Percentiles rank a stretch among this genome's conserved stretches.
These are phyloP conservation scores for Neospora caninum DNA, from an alignment of 169 alveolate species.

Conservation along the genomic window DNA sequence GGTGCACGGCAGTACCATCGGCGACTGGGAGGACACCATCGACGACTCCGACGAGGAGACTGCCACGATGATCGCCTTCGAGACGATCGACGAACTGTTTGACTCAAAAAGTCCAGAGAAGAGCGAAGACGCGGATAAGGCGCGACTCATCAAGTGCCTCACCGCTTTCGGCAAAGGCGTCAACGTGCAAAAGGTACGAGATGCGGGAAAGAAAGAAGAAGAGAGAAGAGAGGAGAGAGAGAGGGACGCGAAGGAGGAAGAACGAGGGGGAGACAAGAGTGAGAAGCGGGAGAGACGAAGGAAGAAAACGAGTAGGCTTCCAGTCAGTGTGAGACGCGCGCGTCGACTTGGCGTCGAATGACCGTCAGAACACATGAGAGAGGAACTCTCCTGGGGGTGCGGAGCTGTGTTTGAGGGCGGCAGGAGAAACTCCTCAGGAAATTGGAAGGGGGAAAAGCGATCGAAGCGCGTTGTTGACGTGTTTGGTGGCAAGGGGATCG, in stretches of 20 bases:
- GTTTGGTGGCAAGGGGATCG: too few species aligned
- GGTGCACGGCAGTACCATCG: not conserved
- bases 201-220: not conserved
- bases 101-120: not conserved
- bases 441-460: too few species aligned
- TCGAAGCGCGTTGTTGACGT: too few species aligned
- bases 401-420: too few species aligned
- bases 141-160: not conserved
- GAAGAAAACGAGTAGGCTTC: too few species aligned
- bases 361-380: too few species aligned
- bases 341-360: too few species aligned
- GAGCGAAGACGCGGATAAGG: not conserved
- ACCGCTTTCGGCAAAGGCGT: not conserved
- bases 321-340: too few species aligned
- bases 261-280: too few species aligned
- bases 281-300: not conserved
- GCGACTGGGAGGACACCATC: constrained; percentile 35
- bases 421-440: too few species aligned
- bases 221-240: not conserved
- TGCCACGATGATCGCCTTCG: not conserved
- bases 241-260: too few species aligned
- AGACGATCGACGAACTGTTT: not conserved
- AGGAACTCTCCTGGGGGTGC: too few species aligned
- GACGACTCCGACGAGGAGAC: constrained; percentile 2
- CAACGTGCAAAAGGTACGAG: constrained; percentile 2